Base-by-base conservation (phyloP, 257 asterid genomes). In the Craterostigma plantagineum region DNA sequence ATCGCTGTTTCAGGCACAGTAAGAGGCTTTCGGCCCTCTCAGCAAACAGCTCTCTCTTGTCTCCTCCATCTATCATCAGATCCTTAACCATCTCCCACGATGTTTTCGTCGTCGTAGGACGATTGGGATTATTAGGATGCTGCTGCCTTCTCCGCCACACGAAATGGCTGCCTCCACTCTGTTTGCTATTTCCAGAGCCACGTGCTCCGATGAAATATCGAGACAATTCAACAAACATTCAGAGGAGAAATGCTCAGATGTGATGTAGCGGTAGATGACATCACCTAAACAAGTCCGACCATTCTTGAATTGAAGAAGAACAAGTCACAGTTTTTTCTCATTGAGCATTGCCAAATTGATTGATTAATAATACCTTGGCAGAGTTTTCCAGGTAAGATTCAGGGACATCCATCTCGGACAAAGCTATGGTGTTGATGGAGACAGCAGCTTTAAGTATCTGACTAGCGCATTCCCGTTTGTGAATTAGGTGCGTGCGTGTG, bases 391-490 rank as follows among this genome's bases (percentile, higher is more conserved):
- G 59, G 75, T 74, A 90, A 6, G 94, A 70, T 11, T 79, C 78
- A 0, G 98, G 98, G 53, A 90, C 77, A 63, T 90, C 98, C 94
- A 90, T 83, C 53, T 90, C 98, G 46, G 92, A 75, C 41, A 90
- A 62, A 48, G 86, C 67, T 34, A 46, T 49, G 65, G 61, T 63
- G 55, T 83, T 90, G 18, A 90, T 83, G 35, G 98, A 54, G 50
- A 75, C 68, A 35, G 83, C 92, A 59, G 98, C 98, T 56, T 90
- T 90, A 12, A 82, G 77, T 49, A 90, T 83, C 71, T 90, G 98
- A 63, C 69, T 77, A 6, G 77, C 73, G 35, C 79, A 74, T 66
- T 90, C 98, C 10, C 85, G 92, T 59, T 73, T 79, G 64, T 77
- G 69, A 43, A 46, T 49, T 33, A 90, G 57, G 43, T 66, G 61